phyloP scores from a whole-genome alignment of 805 yeast species.

The Groenewaldozyma tartarivorans region DNA sequence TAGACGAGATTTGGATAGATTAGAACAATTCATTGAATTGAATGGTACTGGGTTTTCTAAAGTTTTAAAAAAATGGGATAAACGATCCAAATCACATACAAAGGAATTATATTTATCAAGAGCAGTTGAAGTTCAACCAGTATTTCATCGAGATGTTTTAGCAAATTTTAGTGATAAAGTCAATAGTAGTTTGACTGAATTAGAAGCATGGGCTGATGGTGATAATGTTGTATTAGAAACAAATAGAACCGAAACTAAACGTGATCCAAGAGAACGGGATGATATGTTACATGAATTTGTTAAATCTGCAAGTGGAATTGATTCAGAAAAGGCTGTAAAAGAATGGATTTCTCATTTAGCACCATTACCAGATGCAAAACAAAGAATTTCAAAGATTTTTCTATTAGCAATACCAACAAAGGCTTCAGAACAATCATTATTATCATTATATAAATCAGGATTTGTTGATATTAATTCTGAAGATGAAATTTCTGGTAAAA shows the following conservation, averaged over 20 bases:
- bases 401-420: constrained; percentile 54
- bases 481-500: constrained; percentile 68
- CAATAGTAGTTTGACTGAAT: constrained; percentile 45
- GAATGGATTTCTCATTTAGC: constrained; percentile 38
- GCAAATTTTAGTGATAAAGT: constrained; percentile 70
- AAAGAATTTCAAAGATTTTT: constrained; percentile 60
- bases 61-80: constrained; percentile 96
- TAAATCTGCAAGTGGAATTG: constrained; percentile 21
- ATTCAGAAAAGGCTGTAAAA: constrained; percentile 28
- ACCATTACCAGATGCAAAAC: constrained; percentile 31
- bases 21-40: constrained; percentile 89
- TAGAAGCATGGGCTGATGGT: constrained; percentile 60
- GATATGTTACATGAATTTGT: constrained; percentile 65
- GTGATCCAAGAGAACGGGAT: constrained; percentile 35
- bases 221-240: constrained; percentile 28
- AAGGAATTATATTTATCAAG: constrained; percentile 85
- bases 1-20: constrained; percentile 75
- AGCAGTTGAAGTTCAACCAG: constrained; percentile 94
- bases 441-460: constrained; percentile 37
- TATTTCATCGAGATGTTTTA: constrained; percentile 82
- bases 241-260: background rate
- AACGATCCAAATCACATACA: constrained; percentile 87
- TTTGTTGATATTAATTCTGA: constrained; percentile 52
- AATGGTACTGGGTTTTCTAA: constrained; percentile 95
- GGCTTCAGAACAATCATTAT: constrained; percentile 53